Base-by-base conservation (phyloP, 495 filamentous ascomycete species). In the Hypoxylon cercidicola region DNA sequence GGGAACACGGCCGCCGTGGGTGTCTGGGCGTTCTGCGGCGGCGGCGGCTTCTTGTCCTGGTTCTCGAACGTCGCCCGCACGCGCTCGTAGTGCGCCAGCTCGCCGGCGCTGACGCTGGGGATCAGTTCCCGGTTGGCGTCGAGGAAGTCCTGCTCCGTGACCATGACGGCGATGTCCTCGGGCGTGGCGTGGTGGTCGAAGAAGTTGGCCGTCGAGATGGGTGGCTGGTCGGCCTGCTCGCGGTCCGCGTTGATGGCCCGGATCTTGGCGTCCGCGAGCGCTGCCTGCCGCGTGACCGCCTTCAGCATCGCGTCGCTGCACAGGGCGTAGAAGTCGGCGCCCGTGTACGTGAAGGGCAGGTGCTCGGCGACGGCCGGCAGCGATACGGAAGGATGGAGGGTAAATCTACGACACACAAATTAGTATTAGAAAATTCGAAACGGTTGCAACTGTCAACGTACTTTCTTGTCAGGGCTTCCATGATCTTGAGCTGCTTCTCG, bases 301-400 rank as follows among this genome's bases (percentile, higher is more conserved):
- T 98, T 99, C 49, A 99, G 88, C 96, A 99, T 98, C 34, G 95
- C 91, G 76, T 99, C 95, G 12, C 93, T 97, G 78, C 93, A 97
- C 39, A 99, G 82, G 1, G 95, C 95, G 74, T 99, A 99, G 65
- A 99, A 85, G 76, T 99, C 95, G 41, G 95, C 95, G 68, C 95
- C 95, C 0, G 95, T 98, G 75, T 97, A 99, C 4, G 95, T 99
- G 75, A 97, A 92, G 21, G 96, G 96, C 11, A 99, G 83, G 3
- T 79, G 80, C 30, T 92, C 86, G 6, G 95, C 89, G 20, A 98
- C 86, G 2, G 84, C 78, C 7, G 79, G 75, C 1, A 99, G 86
- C 5, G 92, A 94, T 37, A 97, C 78, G 9, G 86, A 78, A 0
- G 90, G 90, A 65, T 89, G 77, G 50, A 98, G 87, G 16, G 88